Conservation (phyloP, 768 basidiomycete species). For the Naganishia friedmannii region DNA sequence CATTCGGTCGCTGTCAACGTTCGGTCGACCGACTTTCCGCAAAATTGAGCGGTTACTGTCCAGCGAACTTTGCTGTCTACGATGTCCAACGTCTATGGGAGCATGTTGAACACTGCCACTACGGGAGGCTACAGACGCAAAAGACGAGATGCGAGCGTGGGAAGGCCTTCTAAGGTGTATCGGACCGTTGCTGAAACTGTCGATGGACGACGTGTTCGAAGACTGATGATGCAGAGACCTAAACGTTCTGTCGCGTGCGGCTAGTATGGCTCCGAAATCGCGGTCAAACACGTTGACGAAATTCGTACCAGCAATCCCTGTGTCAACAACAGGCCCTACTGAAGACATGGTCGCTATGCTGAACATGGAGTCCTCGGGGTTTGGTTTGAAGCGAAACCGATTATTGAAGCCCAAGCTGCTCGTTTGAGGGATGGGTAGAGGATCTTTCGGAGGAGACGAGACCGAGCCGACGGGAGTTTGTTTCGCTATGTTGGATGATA, state of each 20-base stretch:
- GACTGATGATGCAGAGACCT: neutral
- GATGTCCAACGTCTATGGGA: slow-evolving; percentile 27
- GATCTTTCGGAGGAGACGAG: slow-evolving; percentile 6
- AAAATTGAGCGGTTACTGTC: slow-evolving; percentile 38
- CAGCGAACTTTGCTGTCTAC: slow-evolving; percentile 37
- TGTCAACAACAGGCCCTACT: slow-evolving; percentile 45
- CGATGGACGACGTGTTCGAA: neutral
- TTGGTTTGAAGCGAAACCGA: slow-evolving; percentile 33
- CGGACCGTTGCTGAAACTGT: neutral
- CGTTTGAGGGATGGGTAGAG: slow-evolving; percentile 2
- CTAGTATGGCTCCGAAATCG: slow-evolving; percentile 38
- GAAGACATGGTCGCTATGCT: slow-evolving; percentile 49
- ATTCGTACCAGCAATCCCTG: slow-evolving; percentile 40
- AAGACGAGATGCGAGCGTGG: neutral
- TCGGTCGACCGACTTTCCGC: slow-evolving; percentile 41
- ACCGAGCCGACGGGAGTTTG: neutral
- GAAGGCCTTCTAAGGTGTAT: neutral
- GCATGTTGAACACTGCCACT: neutral
- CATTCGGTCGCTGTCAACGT: slow-evolving; percentile 46
- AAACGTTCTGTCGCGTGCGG: neutral
- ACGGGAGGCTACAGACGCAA: neutral
- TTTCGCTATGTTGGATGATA: neutral
- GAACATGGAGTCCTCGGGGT: slow-evolving; percentile 39
- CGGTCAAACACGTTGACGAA: slow-evolving; percentile 49
- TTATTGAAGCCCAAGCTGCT: slow-evolving; percentile 15